phyloP scores from a whole-genome alignment of 1,139 yeast genomes.

The Yamadazyma conglobata region DNA sequence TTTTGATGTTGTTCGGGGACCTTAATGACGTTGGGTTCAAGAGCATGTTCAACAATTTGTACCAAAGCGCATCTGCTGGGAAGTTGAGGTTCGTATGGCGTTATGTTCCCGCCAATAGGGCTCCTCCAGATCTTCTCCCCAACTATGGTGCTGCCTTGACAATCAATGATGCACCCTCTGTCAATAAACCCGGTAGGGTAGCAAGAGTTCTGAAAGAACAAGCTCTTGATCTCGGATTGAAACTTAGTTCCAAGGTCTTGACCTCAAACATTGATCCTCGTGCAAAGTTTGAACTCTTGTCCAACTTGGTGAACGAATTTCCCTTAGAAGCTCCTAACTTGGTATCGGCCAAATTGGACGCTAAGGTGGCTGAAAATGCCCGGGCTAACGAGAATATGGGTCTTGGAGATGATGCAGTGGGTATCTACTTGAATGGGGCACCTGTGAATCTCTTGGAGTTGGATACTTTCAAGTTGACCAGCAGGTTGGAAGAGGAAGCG shows the following conservation, averaged over 20 bases:
- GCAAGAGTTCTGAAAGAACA: too few species aligned
- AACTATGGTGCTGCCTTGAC: slow-evolving; percentile 68
- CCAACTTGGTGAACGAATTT: slow-evolving; percentile 41
- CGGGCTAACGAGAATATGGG: slow-evolving; percentile 31
- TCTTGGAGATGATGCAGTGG: slow-evolving; percentile 38
- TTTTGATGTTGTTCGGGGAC: slow-evolving; percentile 50
- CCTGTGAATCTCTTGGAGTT: slow-evolving; percentile 40
- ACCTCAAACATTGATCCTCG: slow-evolving; percentile 8
- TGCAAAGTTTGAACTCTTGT: slow-evolving; percentile 28
- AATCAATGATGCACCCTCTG: not conserved
- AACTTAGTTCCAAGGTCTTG: slow-evolving; percentile 44
- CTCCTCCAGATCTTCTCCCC: slow-evolving; percentile 34
- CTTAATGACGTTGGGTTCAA: slow-evolving; percentile 46
- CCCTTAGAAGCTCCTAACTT: slow-evolving; percentile 33
- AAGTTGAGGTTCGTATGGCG: slow-evolving; percentile 77
- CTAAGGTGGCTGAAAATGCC: slow-evolving; percentile 19
- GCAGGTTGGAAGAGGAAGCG: slow-evolving; percentile 36
- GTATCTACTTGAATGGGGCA: slow-evolving; percentile 64
- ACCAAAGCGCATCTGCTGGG: slow-evolving; percentile 58
- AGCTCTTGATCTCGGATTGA: slow-evolving; percentile 43
- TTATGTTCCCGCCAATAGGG: slow-evolving; percentile 37
- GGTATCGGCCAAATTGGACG: slow-evolving; percentile 7
- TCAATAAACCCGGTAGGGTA: too few species aligned
- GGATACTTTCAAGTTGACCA: slow-evolving; percentile 43
- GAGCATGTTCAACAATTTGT: slow-evolving; percentile 56